Conservation (phyloP, 495 filamentous ascomycete species). For the Penicillium nucicola region DNA sequence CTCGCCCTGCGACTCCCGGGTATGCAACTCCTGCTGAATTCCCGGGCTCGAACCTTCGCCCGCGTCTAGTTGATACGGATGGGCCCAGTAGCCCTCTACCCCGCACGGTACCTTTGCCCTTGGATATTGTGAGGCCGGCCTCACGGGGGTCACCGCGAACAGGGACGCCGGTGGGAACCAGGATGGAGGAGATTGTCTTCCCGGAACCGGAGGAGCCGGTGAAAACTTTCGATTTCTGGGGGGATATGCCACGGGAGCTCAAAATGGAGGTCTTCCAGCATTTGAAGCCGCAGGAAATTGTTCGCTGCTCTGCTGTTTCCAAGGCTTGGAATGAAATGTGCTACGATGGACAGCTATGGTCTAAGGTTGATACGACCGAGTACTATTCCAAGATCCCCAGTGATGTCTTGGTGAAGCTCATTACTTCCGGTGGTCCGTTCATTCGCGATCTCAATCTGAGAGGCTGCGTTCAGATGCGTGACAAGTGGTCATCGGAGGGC, state of each 20-base stretch:
- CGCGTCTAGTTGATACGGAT: constrained; percentile 47
- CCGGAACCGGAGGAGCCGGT: constrained; percentile 29
- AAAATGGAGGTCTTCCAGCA: constrained; percentile 73
- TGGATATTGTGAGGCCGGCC: constrained; percentile 55
- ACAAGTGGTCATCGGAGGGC: constrained; percentile 69
- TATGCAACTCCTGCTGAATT: constrained; percentile 41
- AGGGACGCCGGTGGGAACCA: constrained; percentile 25
- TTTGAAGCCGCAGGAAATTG: constrained; percentile 75
- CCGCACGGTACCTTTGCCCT: constrained; percentile 57
- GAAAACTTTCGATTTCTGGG: constrained; percentile 70
- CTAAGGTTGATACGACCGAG: constrained; percentile 73
- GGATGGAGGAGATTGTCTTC: constrained; percentile 24
- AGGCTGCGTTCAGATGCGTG: constrained; percentile 71
- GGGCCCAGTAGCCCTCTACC: constrained; percentile 25
- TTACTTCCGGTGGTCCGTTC: constrained; percentile 82
- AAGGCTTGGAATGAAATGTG: constrained; percentile 80
- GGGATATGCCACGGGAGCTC: constrained; percentile 76
- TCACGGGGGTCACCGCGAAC: constrained; percentile 37
- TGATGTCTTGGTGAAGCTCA: constrained; percentile 77
- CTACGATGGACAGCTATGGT: constrained; percentile 95
- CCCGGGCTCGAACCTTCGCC: constrained; percentile 43
- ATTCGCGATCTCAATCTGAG: constrained; percentile 85
- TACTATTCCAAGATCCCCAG: constrained; percentile 87
- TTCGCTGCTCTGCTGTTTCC: constrained; percentile 76
- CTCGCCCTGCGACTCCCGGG: constrained; percentile 61